Evolutionary conservation across 345 rosid species (phyloP).

Genomic region (Trapa bicornis): DNA sequence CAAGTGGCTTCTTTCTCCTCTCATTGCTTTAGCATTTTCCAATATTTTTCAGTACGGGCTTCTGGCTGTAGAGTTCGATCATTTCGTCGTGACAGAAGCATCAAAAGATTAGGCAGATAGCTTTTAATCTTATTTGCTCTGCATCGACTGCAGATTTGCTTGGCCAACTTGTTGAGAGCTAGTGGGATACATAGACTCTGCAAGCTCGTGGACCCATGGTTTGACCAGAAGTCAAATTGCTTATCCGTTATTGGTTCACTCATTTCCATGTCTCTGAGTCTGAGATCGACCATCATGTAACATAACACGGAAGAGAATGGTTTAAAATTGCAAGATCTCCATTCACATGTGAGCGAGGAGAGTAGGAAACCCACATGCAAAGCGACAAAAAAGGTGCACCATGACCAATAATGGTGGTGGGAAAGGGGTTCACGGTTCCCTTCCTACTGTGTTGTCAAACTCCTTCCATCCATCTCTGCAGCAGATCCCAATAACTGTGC

Average conservation of each 20-base stretch:
- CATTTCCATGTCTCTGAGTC: neutral
- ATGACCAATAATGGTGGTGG: no score
- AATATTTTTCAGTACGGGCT: neutral
- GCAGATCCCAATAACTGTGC: no score
- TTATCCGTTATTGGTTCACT: neutral
- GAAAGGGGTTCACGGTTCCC: no score
- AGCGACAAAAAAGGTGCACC: no score
- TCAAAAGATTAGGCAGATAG: neutral
- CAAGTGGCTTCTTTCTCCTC: neutral
- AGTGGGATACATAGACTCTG: neutral
- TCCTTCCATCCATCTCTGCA: no score
- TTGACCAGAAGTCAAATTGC: neutral
- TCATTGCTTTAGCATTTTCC: neutral
- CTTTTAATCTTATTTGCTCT: neutral
- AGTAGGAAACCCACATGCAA: no score
- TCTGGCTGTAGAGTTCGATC: neutral
- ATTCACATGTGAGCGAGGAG: no score
- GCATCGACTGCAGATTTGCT: neutral
- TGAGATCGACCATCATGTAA: no score
- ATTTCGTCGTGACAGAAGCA: neutral
- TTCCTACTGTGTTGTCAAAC: no score
- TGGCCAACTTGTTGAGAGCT: neutral
- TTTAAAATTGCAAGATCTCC: no score
- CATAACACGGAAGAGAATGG: no score
- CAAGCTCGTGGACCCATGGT: neutral